Conservation (phyloP, 768 basidiomycete genomes). For the Tubosaeta sp. region DNA sequence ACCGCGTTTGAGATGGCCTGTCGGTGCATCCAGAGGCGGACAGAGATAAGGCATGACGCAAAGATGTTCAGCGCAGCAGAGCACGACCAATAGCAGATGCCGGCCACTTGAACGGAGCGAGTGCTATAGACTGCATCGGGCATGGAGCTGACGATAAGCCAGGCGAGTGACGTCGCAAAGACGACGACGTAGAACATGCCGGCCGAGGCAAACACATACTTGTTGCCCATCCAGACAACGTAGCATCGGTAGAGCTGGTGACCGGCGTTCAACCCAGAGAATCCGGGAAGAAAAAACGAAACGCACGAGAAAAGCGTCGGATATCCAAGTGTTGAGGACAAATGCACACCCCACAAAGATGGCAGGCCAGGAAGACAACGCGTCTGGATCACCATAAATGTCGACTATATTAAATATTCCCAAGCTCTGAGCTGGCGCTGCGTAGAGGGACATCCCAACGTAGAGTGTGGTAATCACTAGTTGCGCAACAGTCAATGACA, state of each 20-base stretch:
- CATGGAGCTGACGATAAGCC: constrained; percentile 9
- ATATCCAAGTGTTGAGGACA: constrained; percentile 20
- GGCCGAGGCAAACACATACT: neutral
- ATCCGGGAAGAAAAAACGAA: no score
- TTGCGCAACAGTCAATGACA: constrained; percentile 9
- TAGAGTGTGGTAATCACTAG: constrained; percentile 19
- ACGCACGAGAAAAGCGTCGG: constrained; percentile 23
- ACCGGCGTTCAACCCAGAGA: neutral
- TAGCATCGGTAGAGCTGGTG: constrained; percentile 21
- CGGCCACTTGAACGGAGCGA: constrained; percentile 11
- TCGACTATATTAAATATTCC: constrained; percentile 6
- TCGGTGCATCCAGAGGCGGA: constrained; percentile 17
- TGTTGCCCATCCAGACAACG: constrained; percentile 15
- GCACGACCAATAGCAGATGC: constrained; percentile 12
- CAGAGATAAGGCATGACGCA: constrained; percentile 12
- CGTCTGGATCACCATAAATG: constrained; percentile 3
- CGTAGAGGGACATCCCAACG: constrained; percentile 16
- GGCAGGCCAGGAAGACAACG: constrained; percentile 15
- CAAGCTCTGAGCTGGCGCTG: constrained; percentile 13
- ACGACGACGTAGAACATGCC: constrained; percentile 14
- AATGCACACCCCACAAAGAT: constrained; percentile 10
- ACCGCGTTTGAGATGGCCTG: constrained; percentile 7
- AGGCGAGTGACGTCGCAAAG: constrained; percentile 14
- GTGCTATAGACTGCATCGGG: constrained; percentile 18
- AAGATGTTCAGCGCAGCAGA: constrained; percentile 15